phyloP scores from a whole-genome alignment of 2,329 filamentous ascomycete genomes.

The Penicillium sp. region DNA sequence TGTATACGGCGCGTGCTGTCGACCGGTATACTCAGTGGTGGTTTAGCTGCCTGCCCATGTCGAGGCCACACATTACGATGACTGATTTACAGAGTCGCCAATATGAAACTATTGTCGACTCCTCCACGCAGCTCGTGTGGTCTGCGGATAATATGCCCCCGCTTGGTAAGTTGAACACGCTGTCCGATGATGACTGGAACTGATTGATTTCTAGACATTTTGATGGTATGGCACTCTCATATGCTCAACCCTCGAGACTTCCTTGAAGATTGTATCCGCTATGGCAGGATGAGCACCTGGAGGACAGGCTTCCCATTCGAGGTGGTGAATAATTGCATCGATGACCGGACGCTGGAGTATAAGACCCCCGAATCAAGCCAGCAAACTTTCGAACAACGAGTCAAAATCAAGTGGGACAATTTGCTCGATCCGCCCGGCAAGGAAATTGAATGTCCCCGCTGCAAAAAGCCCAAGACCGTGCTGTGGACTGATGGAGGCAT shows the following conservation, averaged over 20 bases:
- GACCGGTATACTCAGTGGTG: slow-evolving; percentile 66
- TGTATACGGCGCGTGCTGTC: slow-evolving; percentile 66
- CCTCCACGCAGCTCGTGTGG: slow-evolving; percentile 14
- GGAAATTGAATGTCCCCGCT: slow-evolving; percentile 56
- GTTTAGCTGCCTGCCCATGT: slow-evolving; percentile 16
- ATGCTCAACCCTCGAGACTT: slow-evolving; percentile 23
- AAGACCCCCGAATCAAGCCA: slow-evolving; percentile 9
- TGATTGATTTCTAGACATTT: slow-evolving; percentile 15
- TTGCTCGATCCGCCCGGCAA: slow-evolving; percentile 51
- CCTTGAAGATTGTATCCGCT: slow-evolving; percentile 24
- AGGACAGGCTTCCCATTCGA: slow-evolving; percentile 23
- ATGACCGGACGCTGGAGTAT: slow-evolving; percentile 20
- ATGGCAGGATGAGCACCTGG: slow-evolving; percentile 24
- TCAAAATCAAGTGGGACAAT: slow-evolving; percentile 57
- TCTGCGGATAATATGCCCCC: slow-evolving; percentile 17
- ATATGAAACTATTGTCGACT: slow-evolving; percentile 15
- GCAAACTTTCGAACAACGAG: slow-evolving; percentile 18
- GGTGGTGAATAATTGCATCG: slow-evolving; percentile 16
- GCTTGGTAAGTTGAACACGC: slow-evolving; percentile 12
- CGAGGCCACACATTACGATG: slow-evolving; percentile 10
- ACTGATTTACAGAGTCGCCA: slow-evolving; percentile 3
- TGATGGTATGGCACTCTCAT: slow-evolving; percentile 27
- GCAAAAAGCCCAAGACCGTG: slow-evolving; percentile 42
- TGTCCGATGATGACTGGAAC: background rate
- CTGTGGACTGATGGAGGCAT: slow-evolving; percentile 57